phyloP scores from a whole-genome alignment of 345 rosid genomes.

The Salix arbutifolia region DNA sequence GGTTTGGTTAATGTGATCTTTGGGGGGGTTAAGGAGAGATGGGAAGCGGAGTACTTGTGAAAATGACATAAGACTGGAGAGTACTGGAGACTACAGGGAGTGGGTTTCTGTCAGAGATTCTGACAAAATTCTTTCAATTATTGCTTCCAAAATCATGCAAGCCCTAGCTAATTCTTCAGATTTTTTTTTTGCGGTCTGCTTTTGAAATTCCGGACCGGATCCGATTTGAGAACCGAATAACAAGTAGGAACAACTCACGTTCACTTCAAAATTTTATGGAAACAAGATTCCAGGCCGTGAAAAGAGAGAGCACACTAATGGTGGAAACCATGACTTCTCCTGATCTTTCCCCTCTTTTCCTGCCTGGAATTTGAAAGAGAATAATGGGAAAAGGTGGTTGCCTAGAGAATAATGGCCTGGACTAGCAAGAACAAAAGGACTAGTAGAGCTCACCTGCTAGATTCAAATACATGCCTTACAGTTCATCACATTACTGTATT shows the following conservation, averaged over 20 bases:
- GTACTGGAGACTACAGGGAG: background rate
- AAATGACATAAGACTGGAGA: background rate
- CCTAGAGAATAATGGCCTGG: background rate
- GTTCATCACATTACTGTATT: background rate
- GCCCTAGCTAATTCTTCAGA: background rate
- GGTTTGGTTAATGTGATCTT: background rate
- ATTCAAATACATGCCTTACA: too few relatives aligned
- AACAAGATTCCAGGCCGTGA: conserved; percentile 4
- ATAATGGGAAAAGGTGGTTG: background rate
- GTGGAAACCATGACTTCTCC: background rate
- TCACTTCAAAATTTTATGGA: background rate
- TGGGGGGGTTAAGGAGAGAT: background rate
- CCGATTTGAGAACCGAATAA: background rate
- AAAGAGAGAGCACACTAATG: conserved; percentile 9
- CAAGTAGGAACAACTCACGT: background rate
- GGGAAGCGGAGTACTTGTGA: conserved; percentile 4
- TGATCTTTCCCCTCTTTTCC: background rate
- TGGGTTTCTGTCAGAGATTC: background rate
- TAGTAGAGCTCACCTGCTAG: too few relatives aligned
- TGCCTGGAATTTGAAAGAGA: background rate
- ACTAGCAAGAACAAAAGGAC: background rate
- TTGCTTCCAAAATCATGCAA: conserved; percentile 1
- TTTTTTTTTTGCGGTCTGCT: background rate
- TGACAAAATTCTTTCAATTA: conserved; percentile 18
- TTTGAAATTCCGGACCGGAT: background rate